A percentile compares a stretch with the other conserved stretches of the same genome.
phyloP scores from a whole-genome alignment of 805 yeast species.

The Soucietia sequanensis region DNA sequence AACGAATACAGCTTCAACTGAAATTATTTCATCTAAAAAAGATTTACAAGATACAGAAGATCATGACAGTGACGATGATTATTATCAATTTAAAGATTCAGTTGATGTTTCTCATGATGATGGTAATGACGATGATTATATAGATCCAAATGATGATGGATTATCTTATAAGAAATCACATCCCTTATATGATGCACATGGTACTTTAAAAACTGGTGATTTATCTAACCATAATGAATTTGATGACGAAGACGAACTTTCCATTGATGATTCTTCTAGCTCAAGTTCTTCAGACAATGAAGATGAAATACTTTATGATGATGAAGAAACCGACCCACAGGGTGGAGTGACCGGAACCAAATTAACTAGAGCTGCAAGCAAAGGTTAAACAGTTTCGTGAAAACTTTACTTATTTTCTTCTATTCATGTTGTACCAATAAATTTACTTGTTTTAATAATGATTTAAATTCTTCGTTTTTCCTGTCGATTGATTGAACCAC shows the following conservation, averaged over 20 bases:
- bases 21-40: slow-evolving; percentile 42
- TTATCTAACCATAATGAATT: no score
- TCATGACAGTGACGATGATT: slow-evolving; percentile 24
- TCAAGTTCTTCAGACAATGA: slow-evolving; percentile 30
- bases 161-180: slow-evolving; percentile 65
- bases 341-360: slow-evolving; percentile 21
- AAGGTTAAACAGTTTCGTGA: slow-evolving; percentile 20
- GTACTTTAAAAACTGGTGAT: slow-evolving; percentile 12
- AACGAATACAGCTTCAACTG: slow-evolving; percentile 47
- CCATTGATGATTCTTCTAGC: slow-evolving; percentile 28
- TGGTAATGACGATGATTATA: slow-evolving; percentile 64
- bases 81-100: slow-evolving; percentile 2
- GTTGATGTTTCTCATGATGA: slow-evolving; percentile 17
- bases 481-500: no score
- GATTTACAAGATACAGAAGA: slow-evolving; percentile 51
- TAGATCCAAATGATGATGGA: slow-evolving; percentile 82
- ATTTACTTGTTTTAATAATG: no score
- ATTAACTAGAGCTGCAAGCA: slow-evolving; percentile 42
- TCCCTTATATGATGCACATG: slow-evolving; percentile 54
- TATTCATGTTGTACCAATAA: no score
- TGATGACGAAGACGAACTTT: slow-evolving; percentile 21
- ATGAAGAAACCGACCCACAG: slow-evolving; percentile 7
- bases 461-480: no score
- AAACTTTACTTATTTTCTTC: no score
- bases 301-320: slow-evolving; percentile 13